Base-by-base conservation (phyloP, 1,284 basidiomycete genomes). In the Jaminaea rosea region DNA sequence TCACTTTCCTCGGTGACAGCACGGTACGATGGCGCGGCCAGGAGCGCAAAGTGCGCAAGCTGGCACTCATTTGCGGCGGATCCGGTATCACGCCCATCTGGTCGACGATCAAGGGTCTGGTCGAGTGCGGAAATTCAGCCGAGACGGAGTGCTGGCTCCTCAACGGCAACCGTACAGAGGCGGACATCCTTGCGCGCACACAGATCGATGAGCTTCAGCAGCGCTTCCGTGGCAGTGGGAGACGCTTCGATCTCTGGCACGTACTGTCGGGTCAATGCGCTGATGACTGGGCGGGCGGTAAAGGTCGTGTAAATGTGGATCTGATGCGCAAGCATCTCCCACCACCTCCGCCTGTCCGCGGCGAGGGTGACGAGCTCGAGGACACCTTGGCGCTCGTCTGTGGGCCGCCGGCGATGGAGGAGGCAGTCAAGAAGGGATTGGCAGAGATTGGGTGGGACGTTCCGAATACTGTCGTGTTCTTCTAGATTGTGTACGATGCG, bases 51-150 rank as follows among this genome's bases (percentile, higher is more conserved):
- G 72, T 80, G 9, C 73, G 69, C 32, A 75, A 80, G 17, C 62
- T 85, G 13, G 82, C 80, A 1, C 76, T 84, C 77, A 76, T 84
- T 34, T 83, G 80, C 54, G 83, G 78, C 8, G 83, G 83, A 9
- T 81, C 78, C 39, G 82, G 82, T 15, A 80, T 84, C 53, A 83
- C 83, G 0, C 83, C 83, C 0, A 82, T 68, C 56, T 69, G 67
- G 67, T 59, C 56, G 7, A 67, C 65, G 23, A 58, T 69, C 46
- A 67, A 68, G 44, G 77, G 77, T 34, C 75, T 83, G 32, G 69
- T 83, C 45, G 71, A 74, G 21, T 80, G 82, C 58, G 24, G 52
- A 0, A 55, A 62, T 17, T 77, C 79, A 49, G 58, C 52, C 0
- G 67, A 73, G 32, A 78, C 79, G 2, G 75, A 76, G n/a, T 71